Percentiles rank a stretch among this genome's conserved stretches.
phyloP scores from a whole-genome alignment of 805 yeast genomes.

The Wickerhamomyces queroliae region DNA sequence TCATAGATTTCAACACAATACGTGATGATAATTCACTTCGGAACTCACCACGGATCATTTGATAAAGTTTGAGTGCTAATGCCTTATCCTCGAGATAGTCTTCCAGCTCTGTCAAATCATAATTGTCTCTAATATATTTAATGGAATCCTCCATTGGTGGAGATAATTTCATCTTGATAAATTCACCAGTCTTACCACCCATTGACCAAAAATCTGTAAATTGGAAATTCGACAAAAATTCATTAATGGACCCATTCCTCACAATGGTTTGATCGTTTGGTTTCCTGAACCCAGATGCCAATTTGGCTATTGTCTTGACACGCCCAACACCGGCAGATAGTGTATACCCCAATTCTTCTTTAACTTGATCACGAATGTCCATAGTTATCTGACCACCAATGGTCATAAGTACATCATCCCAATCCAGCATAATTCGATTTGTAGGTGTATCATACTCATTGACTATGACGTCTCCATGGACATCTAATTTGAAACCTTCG shows the following conservation, averaged over 20 bases:
- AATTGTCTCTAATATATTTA: conserved; percentile 44
- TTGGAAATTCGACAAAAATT: conserved; percentile 56
- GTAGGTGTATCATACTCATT: conserved; percentile 7
- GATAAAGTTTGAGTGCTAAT: conserved; percentile 49
- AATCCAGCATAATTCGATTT: conserved; percentile 34
- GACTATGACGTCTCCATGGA: conserved; percentile 9
- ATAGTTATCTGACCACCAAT: conserved; percentile 59
- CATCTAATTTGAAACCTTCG: conserved; percentile 25
- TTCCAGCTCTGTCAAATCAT: conserved; percentile 33
- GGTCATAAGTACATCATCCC: conserved; percentile 77
- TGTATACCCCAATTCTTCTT: conserved; percentile 60
- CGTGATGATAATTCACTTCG: conserved; percentile 49
- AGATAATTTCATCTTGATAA: conserved; percentile 41
- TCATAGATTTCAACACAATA: conserved; percentile 77
- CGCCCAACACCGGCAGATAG: conserved; percentile 86
- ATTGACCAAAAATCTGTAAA: conserved; percentile 79
- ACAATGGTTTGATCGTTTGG: conserved; percentile 85
- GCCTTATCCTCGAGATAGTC: conserved; percentile 36
- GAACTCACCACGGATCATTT: conserved; percentile 60
- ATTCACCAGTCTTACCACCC: conserved; percentile 85
- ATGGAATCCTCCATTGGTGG: conserved; percentile 45
- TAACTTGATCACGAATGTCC: conserved; percentile 49
- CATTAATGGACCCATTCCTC: conserved; percentile 37
- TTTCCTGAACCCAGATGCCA: conserved; percentile 80
- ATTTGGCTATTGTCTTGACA: conserved; percentile 73